Percentiles rank a stretch among this genome's conserved stretches.
These are phyloP conservation scores for Fusarium veterinarium DNA, from an alignment of 2,329 filamentous ascomycete species.

Conservation along the genomic window DNA sequence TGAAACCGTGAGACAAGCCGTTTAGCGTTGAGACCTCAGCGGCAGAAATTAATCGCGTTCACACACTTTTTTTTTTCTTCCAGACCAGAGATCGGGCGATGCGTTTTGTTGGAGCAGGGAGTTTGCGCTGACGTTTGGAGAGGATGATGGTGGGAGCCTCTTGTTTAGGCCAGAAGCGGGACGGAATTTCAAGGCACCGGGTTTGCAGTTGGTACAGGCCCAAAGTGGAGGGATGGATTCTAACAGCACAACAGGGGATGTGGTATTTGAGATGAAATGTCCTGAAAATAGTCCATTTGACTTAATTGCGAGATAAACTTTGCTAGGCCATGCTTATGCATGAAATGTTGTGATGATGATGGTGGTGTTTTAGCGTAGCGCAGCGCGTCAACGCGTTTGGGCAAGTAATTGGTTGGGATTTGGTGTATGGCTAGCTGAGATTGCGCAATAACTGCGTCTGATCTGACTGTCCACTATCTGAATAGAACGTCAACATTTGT, in stretches of 20 bases:
- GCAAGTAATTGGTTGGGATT: slow-evolving; percentile 20
- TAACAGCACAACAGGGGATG: slow-evolving; percentile 10
- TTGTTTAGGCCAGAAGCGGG: slow-evolving; percentile 24
- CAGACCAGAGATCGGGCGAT: not conserved
- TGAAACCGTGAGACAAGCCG: slow-evolving; percentile 29
- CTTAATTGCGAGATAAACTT: slow-evolving; percentile 17
- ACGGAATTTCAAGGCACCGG: slow-evolving; percentile 50
- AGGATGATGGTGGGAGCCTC: slow-evolving; percentile 32
- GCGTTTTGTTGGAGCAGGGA: slow-evolving; percentile 23
- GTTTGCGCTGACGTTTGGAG: slow-evolving; percentile 37
- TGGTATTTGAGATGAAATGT: not conserved
- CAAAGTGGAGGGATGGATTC: not conserved
- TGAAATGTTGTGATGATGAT: slow-evolving; percentile 34
- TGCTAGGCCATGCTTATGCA: slow-evolving; percentile 18
- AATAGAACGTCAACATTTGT: not conserved
- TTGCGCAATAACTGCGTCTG: not conserved
- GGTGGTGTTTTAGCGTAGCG: slow-evolving; percentile 30
- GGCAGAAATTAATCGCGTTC: not conserved
- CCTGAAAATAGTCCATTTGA: not conserved
- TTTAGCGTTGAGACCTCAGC: not conserved
- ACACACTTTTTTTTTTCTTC: not conserved
- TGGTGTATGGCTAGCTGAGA: slow-evolving; percentile 21
- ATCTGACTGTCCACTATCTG: not conserved
- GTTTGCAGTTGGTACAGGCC: not conserved
- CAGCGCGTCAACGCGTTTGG: slow-evolving; percentile 33